Evolutionary conservation across 139 green algal species (phyloP).

Genomic region (Micromonas commoda): DNA sequence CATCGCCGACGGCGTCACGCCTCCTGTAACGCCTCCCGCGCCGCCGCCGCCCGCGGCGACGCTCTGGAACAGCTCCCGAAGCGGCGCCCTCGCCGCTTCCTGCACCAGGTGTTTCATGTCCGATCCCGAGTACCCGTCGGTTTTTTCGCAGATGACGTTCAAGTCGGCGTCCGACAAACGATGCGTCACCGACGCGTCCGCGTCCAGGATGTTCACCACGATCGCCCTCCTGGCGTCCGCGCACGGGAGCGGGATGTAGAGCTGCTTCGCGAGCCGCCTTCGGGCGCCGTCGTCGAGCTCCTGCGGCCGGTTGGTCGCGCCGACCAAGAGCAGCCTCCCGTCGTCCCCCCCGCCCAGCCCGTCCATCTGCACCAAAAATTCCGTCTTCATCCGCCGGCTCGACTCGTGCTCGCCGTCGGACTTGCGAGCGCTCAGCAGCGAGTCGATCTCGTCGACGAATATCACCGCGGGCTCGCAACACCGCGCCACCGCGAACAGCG

Average conservation of each 20-base stretch:
- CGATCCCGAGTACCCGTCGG: slow-evolving; percentile 66
- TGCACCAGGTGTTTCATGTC: slow-evolving; percentile 92
- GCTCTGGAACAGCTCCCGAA: slow-evolving; percentile 56
- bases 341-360: slow-evolving; percentile 32
- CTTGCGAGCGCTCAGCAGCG: slow-evolving; percentile 81
- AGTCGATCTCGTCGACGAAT: slow-evolving; percentile 99
- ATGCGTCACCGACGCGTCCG: neutral
- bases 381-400: slow-evolving; percentile 90
- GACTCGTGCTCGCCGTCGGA: slow-evolving; percentile 84
- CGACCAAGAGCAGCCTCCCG: slow-evolving; percentile 72
- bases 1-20: neutral
- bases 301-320: slow-evolving; percentile 93
- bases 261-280: slow-evolving; percentile 93
- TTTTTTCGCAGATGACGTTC: slow-evolving; percentile 66
- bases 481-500: slow-evolving; percentile 85
- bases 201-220: neutral
- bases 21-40: neutral
- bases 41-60: slow-evolving; percentile 15
- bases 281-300: slow-evolving; percentile 94
- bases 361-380: slow-evolving; percentile 97
- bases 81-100: slow-evolving; percentile 81
- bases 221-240: slow-evolving; percentile 46
- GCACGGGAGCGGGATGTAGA: slow-evolving; percentile 95
- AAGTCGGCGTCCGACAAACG: slow-evolving; percentile 43
- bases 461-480: slow-evolving; percentile 83